Base-by-base conservation (phyloP, 345 rosid genomes). In the Dipteronia dyeriana region DNA sequence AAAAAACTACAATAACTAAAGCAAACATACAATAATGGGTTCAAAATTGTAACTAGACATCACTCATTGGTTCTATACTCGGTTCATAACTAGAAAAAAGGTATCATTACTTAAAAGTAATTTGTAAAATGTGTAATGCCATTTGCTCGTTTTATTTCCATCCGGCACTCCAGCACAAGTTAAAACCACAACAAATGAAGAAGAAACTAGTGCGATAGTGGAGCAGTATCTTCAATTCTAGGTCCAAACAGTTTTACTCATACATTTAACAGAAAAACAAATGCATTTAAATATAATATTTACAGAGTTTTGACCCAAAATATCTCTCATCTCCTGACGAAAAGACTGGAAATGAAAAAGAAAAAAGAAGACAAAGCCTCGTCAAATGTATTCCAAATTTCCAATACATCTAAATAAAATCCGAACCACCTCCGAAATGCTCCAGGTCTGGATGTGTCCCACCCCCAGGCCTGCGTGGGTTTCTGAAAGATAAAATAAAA, bases 381-480 rank as follows among this genome's bases (percentile, higher is more conserved):
- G 6, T 34, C 38, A 34, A 10, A 6, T 5, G 22, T 20, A 10
- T 22, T 64, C 68, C 2, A n/a, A n/a, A n/a, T n/a, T n/a, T n/a
- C n/a, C n/a, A 9, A 53, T 5, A 17, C 16, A 25, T 53, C 73
- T 88, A 85, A 0, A 95, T 95, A 70, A 83, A 90, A 79, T 87
- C 97, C 0, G 91, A 79, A 73, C 84, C 91, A 57, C 74, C 79
- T 7, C 87, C 84, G 14, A 90, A 90, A 16, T 86, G 94, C 81
- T 90, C 85, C 17, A 95, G 89, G 76, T 91, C 98, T 3, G 97
- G 98, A 84, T 95, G 97, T 71, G 81, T 81, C 34, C 90, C 86
- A 2, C 80, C 66, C 0, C 91, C 88, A 2, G 84, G 90, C 65
- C 94, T 68, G 63, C 84, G 66, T 2, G 88, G 90, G 68, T 80